A percentile compares a stretch with the other conserved stretches of the same genome.
These are phyloP conservation scores for Rutstroemia sp. DNA, from an alignment of 2,329 filamentous ascomycete species.

Conservation along the genomic window DNA sequence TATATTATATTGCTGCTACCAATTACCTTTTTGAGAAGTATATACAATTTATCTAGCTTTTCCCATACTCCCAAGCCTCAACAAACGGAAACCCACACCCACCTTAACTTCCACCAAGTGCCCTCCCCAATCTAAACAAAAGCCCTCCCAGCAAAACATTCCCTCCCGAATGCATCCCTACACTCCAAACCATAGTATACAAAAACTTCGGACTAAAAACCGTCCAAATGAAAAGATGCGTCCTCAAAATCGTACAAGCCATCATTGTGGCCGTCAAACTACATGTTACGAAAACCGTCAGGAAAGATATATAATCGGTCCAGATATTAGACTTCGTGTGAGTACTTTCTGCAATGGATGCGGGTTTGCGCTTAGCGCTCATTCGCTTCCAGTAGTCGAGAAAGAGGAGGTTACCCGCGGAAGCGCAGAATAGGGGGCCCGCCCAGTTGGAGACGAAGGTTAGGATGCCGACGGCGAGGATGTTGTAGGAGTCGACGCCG, in stretches of 20 bases:
- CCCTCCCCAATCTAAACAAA: constrained; percentile 32
- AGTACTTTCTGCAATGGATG: too few species aligned
- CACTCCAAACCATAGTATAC: constrained; percentile 82
- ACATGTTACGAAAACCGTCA: constrained; percentile 64
- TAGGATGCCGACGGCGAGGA: constrained; percentile 71
- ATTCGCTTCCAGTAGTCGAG: constrained; percentile 28
- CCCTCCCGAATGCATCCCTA: constrained; percentile 71
- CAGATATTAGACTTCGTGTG: constrained; percentile 8
- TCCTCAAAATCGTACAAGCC: constrained; percentile 75
- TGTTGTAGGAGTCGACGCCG: constrained; percentile 73
- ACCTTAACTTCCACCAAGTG: not conserved
- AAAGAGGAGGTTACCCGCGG: constrained; percentile 54
- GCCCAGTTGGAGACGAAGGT: constrained; percentile 91
- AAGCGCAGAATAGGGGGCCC: constrained; percentile 80
- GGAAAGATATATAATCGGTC: constrained; percentile 48
- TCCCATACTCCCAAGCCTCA: not conserved
- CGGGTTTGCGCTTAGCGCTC: constrained; percentile 1
- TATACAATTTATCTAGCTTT: not conserved
- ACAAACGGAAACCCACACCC: not conserved
- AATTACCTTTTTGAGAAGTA: not conserved
- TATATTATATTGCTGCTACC: not conserved
- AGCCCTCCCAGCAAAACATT: constrained; percentile 57
- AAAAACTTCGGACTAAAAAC: constrained; percentile 97
- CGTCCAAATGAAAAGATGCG: constrained; percentile 96
- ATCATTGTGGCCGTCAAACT: constrained; percentile 73